Evolutionary conservation across 495 filamentous ascomycete species (phyloP), one percentile per base, ranked within the genome.

Genomic region (Talaromyces nanjingensis): DNA sequence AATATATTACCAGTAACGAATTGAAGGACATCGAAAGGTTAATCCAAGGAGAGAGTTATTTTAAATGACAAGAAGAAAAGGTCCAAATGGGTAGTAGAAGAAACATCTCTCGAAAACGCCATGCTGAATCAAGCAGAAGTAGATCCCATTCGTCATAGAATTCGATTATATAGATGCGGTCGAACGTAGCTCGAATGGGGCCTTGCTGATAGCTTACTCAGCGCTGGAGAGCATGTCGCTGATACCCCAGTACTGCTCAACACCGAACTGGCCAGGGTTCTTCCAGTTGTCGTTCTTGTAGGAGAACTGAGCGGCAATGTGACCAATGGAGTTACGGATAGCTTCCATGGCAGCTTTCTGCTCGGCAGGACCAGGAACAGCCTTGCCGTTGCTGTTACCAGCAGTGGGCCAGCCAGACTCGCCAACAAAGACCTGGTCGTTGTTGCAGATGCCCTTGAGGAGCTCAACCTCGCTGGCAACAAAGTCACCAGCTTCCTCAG

Each of bases 381-480:
- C 92, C 14, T 65, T 73, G 64, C 91, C 91, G 73, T 92, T 92
- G 72, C 83, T 65, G 16, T 73, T 63, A 70, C 93, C 92, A 14
- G 69, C 65, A 52, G 75, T 88, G 67, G 93, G 93, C 93, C 93
- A 98, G 70, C 93, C 93, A 39, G 89, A 90, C 86, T 98, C 93
- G 62, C 96, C 80, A 78, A 92, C 89, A 74, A 89, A 82, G 62
- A 83, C 89, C 24, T 76, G 31, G 20, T 72, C 69, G 80, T 86
- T 86, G 29, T 59, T 71, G 82, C 93, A 98, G 64, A 87, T 73
- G 1, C 68, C 69, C 68, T 86, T 81, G 56, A 94, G 84, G 66
- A 87, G 72, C 12, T 80, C 73, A 62, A 93, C 82, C 81, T 96
- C 86, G 64, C 73, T 62, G 49, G 75, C 71, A 64, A 90, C 87